Conservation (phyloP, 768 basidiomycete genomes). For the Kwoniella heveanensis region DNA sequence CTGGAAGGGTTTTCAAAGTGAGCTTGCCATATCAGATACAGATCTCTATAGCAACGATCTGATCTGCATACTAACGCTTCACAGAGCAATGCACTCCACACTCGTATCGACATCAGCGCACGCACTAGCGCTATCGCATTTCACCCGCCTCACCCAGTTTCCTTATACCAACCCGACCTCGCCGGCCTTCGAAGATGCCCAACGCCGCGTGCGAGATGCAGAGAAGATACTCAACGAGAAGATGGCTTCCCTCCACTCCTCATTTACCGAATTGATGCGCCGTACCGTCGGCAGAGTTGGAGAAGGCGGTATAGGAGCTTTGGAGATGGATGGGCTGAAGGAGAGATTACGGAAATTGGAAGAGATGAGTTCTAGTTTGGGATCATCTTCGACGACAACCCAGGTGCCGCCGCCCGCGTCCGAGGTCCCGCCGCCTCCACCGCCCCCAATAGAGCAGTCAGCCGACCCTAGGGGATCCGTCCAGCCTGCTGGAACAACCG, state of each 20-base stretch:
- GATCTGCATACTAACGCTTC: background rate
- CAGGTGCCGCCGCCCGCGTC: background rate
- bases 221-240: conserved; percentile 17
- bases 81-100: conserved; percentile 28
- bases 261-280: conserved; percentile 23
- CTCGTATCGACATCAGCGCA: conserved; percentile 21
- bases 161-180: conserved; percentile 6
- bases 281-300: conserved; percentile 14
- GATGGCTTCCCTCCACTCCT: conserved; percentile 8
- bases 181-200: conserved; percentile 21
- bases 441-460: background rate
- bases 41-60: background rate
- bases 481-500: background rate
- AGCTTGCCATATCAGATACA: background rate
- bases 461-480: background rate
- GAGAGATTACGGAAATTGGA: conserved; percentile 23
- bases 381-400: background rate
- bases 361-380: background rate
- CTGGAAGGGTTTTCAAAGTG: conserved; percentile 22
- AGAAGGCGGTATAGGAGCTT: conserved; percentile 6
- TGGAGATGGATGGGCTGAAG: conserved; percentile 26
- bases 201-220: conserved; percentile 11
- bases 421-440: background rate
- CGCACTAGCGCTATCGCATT: conserved; percentile 19
- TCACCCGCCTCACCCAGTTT: conserved; percentile 9